Evolutionary conservation across 1,139 yeast genomes (phyloP).

Genomic region (Scheffersomyces illinoinensis): DNA sequence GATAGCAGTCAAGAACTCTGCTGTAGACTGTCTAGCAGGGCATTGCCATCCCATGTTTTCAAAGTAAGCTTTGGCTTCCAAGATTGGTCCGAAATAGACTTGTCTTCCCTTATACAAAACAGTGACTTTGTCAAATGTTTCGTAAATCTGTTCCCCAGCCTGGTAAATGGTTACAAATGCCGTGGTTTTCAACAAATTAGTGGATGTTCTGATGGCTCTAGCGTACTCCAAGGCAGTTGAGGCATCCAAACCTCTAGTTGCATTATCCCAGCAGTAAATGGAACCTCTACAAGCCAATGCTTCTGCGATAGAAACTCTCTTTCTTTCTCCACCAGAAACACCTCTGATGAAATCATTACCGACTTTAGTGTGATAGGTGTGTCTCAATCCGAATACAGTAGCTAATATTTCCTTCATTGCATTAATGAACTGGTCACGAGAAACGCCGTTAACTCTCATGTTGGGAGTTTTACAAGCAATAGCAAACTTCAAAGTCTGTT

Average conservation of each 20-base stretch:
- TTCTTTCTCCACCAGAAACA: constrained; percentile 67
- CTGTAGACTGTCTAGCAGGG: constrained; percentile 64
- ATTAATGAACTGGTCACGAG: constrained; percentile 49
- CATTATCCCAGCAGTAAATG: constrained; percentile 71
- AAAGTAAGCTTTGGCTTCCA: constrained; percentile 54
- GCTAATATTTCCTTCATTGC: constrained; percentile 51
- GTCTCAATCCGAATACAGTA: constrained; percentile 58
- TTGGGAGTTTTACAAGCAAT: constrained; percentile 62
- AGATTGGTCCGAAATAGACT: constrained; percentile 58
- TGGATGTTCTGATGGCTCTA: constrained; percentile 60
- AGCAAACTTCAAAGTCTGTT: constrained; percentile 62
- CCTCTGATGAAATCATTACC: constrained; percentile 65
- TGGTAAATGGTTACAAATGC: constrained; percentile 66
- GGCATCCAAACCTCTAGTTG: constrained; percentile 79
- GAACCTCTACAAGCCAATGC: constrained; percentile 60
- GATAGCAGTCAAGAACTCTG: constrained; percentile 70
- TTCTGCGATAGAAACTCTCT: constrained; percentile 64
- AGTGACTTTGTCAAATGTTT: constrained; percentile 63
- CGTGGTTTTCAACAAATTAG: constrained; percentile 54
- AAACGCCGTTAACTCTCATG: constrained; percentile 47
- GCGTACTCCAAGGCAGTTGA: constrained; percentile 70
- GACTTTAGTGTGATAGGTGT: constrained; percentile 55
- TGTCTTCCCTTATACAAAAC: constrained; percentile 61
- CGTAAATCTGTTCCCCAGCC: constrained; percentile 67
- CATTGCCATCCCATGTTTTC: constrained; percentile 61